Evolutionary conservation across 202 grass and related monocot species (phyloP), one percentile per base, ranked within the genome.

Genomic region (Panicum hallii): DNA sequence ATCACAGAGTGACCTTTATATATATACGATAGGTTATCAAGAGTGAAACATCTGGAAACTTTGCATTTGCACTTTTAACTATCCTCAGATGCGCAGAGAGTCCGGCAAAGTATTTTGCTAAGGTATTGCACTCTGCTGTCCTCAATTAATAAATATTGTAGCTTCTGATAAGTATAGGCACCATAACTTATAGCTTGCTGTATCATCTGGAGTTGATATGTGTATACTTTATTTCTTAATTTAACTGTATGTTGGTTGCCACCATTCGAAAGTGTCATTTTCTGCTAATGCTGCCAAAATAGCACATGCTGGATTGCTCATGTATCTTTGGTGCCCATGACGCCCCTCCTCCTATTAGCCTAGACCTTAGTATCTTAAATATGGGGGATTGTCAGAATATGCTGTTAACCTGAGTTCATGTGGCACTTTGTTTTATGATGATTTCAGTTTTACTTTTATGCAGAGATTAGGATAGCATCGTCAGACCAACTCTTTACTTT

Each of bases 101-200:
- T 90, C 94, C 90, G 63, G 90, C 94, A 2, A 99, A 97, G 84
- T 99, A 90, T 91, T 99, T 97, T 91, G 94, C 97, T 4, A 99
- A 99, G 94, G 92, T 99, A 96, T 65, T 23, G 70, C 41, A 72
- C 76, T 77, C 19, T 93, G 84, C 9, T 78, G 17, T 73, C 23
- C 67, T 64, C 15, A n/a, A 22, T 83, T 67, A 75, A 64, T 44
- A 67, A 49, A 70, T 52, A 74, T 64, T 65, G 40, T 67, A 53
- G 30, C 14, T 63, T 55, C 22, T 54, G 34, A 66, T 74, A 3
- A 32, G 52, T 61, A 11, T 45, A 63, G 9, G 14, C 3, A 83
- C 45, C 16, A 40, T 73, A 14, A 62, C 60, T 30, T 79, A 66
- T 73, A 84, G 16, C 52, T 40, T 83, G 32, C 17, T 53, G 20